A percentile compares a stretch with the other conserved stretches of the same genome.
Conservation (phyloP, 257 asterid species). For the Solanum sejunctum region DNA sequence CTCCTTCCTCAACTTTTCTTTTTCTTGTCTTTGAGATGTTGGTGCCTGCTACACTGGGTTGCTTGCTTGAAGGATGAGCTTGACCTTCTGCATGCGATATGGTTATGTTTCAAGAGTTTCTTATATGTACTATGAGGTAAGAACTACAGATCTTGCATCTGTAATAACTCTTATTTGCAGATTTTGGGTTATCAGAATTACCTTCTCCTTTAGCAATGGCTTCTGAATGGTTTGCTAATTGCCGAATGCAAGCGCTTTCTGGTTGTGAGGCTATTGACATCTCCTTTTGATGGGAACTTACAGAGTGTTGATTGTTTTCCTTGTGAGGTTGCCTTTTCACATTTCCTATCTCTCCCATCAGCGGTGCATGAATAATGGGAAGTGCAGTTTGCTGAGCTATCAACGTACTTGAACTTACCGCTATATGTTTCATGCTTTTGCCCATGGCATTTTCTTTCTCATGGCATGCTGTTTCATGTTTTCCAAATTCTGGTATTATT, state of each 20-base stretch:
- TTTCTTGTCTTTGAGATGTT: constrained; percentile 32
- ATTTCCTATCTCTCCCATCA: constrained; percentile 5
- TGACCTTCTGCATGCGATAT: constrained; percentile 12
- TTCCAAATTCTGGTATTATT: constrained; percentile 25
- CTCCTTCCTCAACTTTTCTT: constrained; percentile 41
- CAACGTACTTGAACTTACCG: constrained; percentile 13
- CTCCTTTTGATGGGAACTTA: constrained; percentile 15
- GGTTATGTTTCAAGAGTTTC: background rate
- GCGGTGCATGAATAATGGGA: constrained; percentile 21
- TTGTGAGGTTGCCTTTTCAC: constrained; percentile 12
- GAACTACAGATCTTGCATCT: background rate
- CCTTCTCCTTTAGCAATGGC: constrained; percentile 26
- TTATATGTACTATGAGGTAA: background rate
- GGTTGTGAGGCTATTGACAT: constrained; percentile 13
- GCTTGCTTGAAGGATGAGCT: constrained; percentile 4
- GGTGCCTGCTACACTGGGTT: constrained; percentile 12
- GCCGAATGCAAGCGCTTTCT: constrained; percentile 10
- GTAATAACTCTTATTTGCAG: background rate
- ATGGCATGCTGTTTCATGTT: constrained; percentile 24
- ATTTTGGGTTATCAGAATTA: constrained; percentile 6
- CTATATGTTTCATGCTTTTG: constrained; percentile 16
- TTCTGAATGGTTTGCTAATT: constrained; percentile 26
- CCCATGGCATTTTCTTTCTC: constrained; percentile 19
- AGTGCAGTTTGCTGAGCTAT: constrained; percentile 16
- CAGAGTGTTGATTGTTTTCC: constrained; percentile 14